Evolutionary conservation across 495 filamentous ascomycete genomes (phyloP).

Genomic region (Podospora conica): DNA sequence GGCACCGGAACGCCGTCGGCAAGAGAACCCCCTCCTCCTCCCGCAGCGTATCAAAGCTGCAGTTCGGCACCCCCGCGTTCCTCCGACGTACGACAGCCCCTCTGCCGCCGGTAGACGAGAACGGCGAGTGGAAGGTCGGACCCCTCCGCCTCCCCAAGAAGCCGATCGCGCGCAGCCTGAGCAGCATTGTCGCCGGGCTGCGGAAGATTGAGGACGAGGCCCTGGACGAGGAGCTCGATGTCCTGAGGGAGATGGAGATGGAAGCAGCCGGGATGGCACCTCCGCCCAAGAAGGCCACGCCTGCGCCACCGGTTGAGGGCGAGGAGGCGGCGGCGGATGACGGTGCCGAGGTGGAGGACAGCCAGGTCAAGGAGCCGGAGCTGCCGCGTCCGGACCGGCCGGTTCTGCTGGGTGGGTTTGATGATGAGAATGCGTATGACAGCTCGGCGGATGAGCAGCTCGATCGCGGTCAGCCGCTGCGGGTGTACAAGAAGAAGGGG

Average conservation of each 20-base stretch:
- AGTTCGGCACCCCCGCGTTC: conserved; percentile 67
- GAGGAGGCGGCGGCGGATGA: conserved; percentile 35
- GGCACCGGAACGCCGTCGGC: conserved; percentile 24
- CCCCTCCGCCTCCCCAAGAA: conserved; percentile 55
- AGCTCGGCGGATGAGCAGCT: conserved; percentile 40
- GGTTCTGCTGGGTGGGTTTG: conserved; percentile 57
- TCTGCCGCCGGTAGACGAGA: conserved; percentile 41
- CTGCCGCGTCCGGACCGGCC: conserved; percentile 10
- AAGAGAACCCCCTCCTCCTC: conserved; percentile 35
- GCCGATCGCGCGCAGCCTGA: conserved; percentile 64
- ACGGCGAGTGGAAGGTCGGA: conserved; percentile 41
- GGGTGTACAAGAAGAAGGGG: conserved; percentile 84
- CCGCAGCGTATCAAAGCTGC: conserved; percentile 36
- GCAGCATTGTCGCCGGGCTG: conserved; percentile 69
- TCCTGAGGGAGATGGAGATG: conserved; percentile 66
- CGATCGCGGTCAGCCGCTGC: conserved; percentile 46
- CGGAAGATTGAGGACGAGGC: conserved; percentile 73
- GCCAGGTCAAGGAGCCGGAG: conserved; percentile 35
- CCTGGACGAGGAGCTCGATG: conserved; percentile 72
- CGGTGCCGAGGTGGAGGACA: conserved; percentile 46
- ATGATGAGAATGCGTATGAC: conserved; percentile 46
- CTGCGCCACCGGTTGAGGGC: not conserved
- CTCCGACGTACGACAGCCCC: conserved; percentile 51
- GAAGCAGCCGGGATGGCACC: conserved; percentile 30
- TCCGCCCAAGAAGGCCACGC: not conserved